Base-by-base conservation (phyloP, 441 rosid species). In the Gossypium gossypioides region DNA sequence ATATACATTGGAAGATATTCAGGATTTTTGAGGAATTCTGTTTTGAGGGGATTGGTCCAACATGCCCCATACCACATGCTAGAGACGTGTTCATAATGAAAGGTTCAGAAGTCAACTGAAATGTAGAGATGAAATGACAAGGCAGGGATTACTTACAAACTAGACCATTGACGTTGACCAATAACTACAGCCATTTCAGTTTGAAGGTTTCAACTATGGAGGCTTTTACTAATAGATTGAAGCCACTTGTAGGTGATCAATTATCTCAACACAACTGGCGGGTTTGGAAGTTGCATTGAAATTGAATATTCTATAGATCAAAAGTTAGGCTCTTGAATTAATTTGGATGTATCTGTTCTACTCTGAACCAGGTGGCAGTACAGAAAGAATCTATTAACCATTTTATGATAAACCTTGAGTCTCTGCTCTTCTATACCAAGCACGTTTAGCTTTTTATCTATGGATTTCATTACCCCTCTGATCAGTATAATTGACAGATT, bases 381-480 rank as follows among this genome's bases (percentile, higher is more conserved):
- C 61, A 18, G 9, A 68, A 32, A 32, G 27, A 40, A 54, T 12
- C 48, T 18, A 54, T 18, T 18, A 50, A 29, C 21, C 19, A 12
- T 69, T 69, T 29, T 34, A 24, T 10, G 12, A 54, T 19, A 54
- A 54, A 9, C 18, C 13, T 55, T 1, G 62, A 52, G 29, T 54
- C 29, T 56, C 59, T 72, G 56, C 68, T 52, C 74, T 46, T 69
- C 44, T 12, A 19, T 34, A 13, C 15, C 21, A 19, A 48, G 16
- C 34, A 22, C 16, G 27, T 4, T 9, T 37, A 32, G 21, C 46
- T 60, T 22, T 68, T 54, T 19, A 64, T 77, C 69, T 16, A 72
- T 77, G 83, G 81, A 80, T 4, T 12, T 27, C 24, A 25, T 69
- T 13, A 32, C 64, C 21, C 75, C 72, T 66, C n/a, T 72, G 55